phyloP scores from a whole-genome alignment of 257 asterid species.

The Paulownia fortunei region DNA sequence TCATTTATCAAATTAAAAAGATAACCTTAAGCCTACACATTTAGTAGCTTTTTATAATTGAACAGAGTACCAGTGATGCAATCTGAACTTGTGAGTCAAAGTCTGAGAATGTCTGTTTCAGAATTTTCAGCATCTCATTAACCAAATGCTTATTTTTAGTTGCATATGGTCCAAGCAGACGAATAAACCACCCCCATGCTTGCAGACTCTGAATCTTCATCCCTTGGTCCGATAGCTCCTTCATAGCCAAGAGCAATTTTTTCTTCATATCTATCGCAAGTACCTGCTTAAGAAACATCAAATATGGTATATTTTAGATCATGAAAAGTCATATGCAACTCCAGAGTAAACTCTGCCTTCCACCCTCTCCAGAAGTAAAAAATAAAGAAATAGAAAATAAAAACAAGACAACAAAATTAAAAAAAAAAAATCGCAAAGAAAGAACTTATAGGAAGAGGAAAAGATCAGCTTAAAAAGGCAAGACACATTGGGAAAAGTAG shows the following conservation, averaged over 20 bases:
- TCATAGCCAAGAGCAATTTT: constrained; percentile 58
- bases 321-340: constrained; percentile 15
- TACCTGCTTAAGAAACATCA: constrained; percentile 50
- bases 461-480: neutral
- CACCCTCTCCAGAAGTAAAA: neutral
- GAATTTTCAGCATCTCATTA: constrained; percentile 80
- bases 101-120: constrained; percentile 76
- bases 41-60: constrained; percentile 8
- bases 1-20: constrained; percentile 6
- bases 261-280: constrained; percentile 69
- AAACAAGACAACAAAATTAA: neutral
- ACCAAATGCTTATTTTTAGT: constrained; percentile 61
- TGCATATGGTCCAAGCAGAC: constrained; percentile 69
- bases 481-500: neutral
- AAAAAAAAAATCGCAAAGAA: neutral
- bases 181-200: constrained; percentile 88
- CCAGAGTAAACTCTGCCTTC: neutral
- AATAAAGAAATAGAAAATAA: neutral
- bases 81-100: constrained; percentile 74
- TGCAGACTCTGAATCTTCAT: constrained; percentile 72
- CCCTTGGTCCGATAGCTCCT: constrained; percentile 63
- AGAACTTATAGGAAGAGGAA: constrained; percentile 21
- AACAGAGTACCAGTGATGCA: constrained; percentile 70
- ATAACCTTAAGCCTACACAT: neutral
- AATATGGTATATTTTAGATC: constrained; percentile 24